phyloP scores from a whole-genome alignment of 176 grass and related monocot genomes.

The Microstegium vimineum region DNA sequence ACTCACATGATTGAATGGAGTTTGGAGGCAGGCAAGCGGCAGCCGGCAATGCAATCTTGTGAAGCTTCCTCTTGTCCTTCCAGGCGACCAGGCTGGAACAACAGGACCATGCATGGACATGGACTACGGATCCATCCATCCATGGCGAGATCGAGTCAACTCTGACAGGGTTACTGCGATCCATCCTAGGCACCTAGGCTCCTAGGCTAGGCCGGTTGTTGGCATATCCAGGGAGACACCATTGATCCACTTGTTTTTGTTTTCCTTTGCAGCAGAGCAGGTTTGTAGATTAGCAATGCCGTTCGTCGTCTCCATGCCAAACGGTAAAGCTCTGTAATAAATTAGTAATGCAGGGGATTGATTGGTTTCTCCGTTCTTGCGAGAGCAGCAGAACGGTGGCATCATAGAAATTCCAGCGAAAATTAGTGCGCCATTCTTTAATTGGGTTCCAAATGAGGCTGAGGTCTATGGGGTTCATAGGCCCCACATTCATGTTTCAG shows the following conservation, averaged over 20 bases:
- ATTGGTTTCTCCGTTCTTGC: not conserved
- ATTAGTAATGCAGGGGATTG: not conserved
- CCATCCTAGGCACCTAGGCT: not conserved
- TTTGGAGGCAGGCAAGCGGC: not conserved
- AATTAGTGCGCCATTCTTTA: not conserved
- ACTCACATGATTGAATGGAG: conserved; percentile 6
- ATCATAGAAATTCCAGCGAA: too few relatives aligned
- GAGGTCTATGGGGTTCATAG: too few relatives aligned
- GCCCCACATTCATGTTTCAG: not conserved
- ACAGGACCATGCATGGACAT: conserved; percentile 33
- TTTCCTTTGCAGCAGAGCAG: not conserved
- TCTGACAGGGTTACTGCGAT: conserved; percentile 6
- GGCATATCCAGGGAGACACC: not conserved
- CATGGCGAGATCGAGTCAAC: not conserved
- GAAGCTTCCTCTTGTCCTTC: conserved; percentile 39
- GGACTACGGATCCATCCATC: not conserved
- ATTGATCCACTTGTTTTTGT: not conserved
- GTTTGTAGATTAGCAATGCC: not conserved
- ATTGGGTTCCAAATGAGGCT: not conserved
- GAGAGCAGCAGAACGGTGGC: too few relatives aligned
- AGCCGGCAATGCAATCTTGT: conserved; percentile 8
- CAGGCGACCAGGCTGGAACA: conserved; percentile 25
- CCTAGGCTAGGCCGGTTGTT: conserved; percentile 10
- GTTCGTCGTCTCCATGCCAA: not conserved
- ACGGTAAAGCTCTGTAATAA: too few relatives aligned